Evolutionary conservation across 2,329 filamentous ascomycete genomes (phyloP), one percentile per base, ranked within the genome.

Genomic region (Diplocarpon rosae): DNA sequence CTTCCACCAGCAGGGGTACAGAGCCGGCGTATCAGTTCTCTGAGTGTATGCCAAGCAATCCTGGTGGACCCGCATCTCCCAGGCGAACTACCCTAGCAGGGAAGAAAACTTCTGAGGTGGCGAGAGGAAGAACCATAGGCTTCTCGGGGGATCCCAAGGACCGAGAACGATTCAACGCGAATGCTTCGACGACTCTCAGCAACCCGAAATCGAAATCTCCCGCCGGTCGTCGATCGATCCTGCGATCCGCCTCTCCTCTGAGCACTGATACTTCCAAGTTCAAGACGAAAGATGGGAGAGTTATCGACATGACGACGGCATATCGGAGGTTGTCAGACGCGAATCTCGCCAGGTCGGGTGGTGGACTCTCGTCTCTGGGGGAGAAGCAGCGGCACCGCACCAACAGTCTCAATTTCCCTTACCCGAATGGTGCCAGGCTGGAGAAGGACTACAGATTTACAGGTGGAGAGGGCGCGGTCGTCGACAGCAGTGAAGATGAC

Each of bases 291-390:
- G 76, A 78, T 43, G 78, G 76, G 10, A 71, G 74, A 37, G 61
- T 75, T 1, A 66, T 87, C 41, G 81, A 88, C 58, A 75, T 84
- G 63, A 76, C 73, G 47, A 81, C 70, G 51, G 80, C 83, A 3
- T 85, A 88, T 58, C 72, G 80, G 40, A 74, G 77, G 47, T 66
- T 88, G 14, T 86, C 83, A 1, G 81, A 89, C 58, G 81, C 81
- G 10, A 79, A 80, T 40, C 65, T 89, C 35, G 70, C 76, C 3
- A 72, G 71, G 27, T 78, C 80, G 5, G 72, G 76, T 14, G 80
- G 83, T 24, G 75, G 69, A 40, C 64, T 90, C 28, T 72, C 80
- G 6, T 61, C 46, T 69, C 69, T 48, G 14, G 38, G 42, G 24
- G 49, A 44, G 34, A 59, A 38, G 39, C 44, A 50, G 43, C 44